These are phyloP conservation scores for Schizophyllum amplum DNA, from an alignment of 1,284 basidiomycete genomes.

Conservation along the genomic window DNA sequence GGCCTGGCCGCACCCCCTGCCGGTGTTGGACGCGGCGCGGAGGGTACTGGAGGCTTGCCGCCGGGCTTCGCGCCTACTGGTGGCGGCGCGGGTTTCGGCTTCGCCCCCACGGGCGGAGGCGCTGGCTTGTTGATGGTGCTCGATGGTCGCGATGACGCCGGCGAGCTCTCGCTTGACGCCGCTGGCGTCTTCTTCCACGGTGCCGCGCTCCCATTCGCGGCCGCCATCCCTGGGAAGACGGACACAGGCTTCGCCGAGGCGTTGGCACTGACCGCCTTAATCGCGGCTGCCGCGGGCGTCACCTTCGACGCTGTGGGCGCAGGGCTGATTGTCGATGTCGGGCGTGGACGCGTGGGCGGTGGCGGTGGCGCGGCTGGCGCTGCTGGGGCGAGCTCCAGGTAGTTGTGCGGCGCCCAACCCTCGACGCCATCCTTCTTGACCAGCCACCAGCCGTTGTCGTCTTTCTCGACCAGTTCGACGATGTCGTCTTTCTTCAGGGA, in stretches of 20 bases:
- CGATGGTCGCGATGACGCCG: constrained; percentile 46
- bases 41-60: constrained; percentile 54
- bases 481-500: constrained; percentile 84
- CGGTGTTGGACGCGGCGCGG: constrained; percentile 43
- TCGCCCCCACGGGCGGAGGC: constrained; percentile 40
- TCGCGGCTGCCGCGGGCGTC: constrained; percentile 22
- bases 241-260: constrained; percentile 60
- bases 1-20: constrained; percentile 38
- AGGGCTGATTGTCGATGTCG: constrained; percentile 14
- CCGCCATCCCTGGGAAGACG: constrained; percentile 64
- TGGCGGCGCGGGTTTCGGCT: constrained; percentile 47
- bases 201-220: constrained; percentile 56
- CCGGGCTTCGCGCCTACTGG: constrained; percentile 48
- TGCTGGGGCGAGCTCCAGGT: constrained; percentile 72
- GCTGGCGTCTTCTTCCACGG: constrained; percentile 62
- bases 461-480: constrained; percentile 90
- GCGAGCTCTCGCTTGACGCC: constrained; percentile 32
- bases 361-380: constrained; percentile 55
- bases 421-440: constrained; percentile 81
- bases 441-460: constrained; percentile 96
- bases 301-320: not conserved
- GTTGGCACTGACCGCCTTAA: constrained; percentile 43
- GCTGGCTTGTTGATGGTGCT: constrained; percentile 40
- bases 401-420: constrained; percentile 96
- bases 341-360: constrained; percentile 55